Evolutionary conservation across 331 rosid genomes (phyloP).

Genomic region (Erythrophleum ivorense): DNA sequence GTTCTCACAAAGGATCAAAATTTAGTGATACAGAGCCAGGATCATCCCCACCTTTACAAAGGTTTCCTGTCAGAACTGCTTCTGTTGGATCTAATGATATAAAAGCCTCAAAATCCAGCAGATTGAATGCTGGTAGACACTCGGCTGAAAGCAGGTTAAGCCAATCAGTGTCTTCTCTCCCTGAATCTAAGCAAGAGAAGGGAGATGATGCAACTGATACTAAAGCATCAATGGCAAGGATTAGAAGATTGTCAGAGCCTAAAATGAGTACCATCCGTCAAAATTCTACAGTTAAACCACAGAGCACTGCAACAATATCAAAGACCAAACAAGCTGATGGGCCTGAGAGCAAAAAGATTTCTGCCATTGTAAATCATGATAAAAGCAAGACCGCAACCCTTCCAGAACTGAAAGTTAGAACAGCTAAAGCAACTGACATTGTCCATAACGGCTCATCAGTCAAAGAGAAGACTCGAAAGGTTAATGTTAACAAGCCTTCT

Average conservation of each 20-base stretch:
- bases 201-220: slow-evolving; percentile 56
- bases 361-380: slow-evolving; percentile 85
- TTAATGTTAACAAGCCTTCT: slow-evolving; percentile 52
- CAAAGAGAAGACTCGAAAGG: slow-evolving; percentile 58
- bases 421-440: slow-evolving; percentile 63
- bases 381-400: slow-evolving; percentile 86
- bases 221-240: slow-evolving; percentile 79
- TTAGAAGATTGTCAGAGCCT: slow-evolving; percentile 95
- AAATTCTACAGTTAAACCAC: slow-evolving; percentile 58
- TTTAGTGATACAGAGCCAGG: slow-evolving; percentile 94
- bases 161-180: slow-evolving; percentile 79
- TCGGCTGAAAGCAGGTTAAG: slow-evolving; percentile 63
- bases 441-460: slow-evolving; percentile 52
- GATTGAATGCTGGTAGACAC: slow-evolving; percentile 58
- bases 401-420: slow-evolving; percentile 90
- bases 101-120: slow-evolving; percentile 71
- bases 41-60: slow-evolving; percentile 79
- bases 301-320: slow-evolving; percentile 43
- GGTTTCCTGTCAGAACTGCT: slow-evolving; percentile 56
- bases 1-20: slow-evolving; percentile 76
- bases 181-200: slow-evolving; percentile 74
- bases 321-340: slow-evolving; percentile 62
- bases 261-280: slow-evolving; percentile 63
- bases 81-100: slow-evolving; percentile 65
- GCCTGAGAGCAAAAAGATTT: slow-evolving; percentile 77